A percentile compares a stretch with the other conserved stretches of the same genome.
These are phyloP conservation scores for Panicum hallii DNA, from an alignment of 202 grass and related monocot genomes.

Conservation along the genomic window DNA sequence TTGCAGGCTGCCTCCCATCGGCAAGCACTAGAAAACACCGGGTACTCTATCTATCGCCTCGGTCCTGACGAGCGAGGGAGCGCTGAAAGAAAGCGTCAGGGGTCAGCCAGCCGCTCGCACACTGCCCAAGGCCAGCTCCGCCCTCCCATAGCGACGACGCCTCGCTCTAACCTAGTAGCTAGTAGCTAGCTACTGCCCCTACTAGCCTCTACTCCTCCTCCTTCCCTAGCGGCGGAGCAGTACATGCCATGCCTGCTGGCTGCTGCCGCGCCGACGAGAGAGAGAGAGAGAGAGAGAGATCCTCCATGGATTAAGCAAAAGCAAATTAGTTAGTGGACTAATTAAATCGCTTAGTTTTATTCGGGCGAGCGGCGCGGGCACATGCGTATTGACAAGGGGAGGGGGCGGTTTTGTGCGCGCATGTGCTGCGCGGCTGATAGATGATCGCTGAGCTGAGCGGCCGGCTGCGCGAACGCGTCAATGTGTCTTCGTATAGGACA, in stretches of 20 bases:
- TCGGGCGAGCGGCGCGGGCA: constrained; percentile 50
- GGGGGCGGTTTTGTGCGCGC: constrained; percentile 44
- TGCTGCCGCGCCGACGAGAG: neutral
- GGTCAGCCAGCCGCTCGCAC: constrained; percentile 26
- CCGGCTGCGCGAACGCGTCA: no score
- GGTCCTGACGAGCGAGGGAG: constrained; percentile 38
- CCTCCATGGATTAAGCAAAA: no score
- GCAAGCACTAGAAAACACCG: constrained; percentile 60
- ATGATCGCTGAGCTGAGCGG: no score
- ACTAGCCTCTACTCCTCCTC: neutral
- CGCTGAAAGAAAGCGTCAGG: constrained; percentile 54
- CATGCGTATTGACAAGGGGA: constrained; percentile 28
- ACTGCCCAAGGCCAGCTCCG: constrained; percentile 53
- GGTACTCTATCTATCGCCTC: constrained; percentile 28
- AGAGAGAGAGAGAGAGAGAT: no score
- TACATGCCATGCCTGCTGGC: neutral
- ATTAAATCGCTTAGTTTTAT: constrained; percentile 45
- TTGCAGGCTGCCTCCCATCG: constrained; percentile 53
- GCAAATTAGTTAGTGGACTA: no score
- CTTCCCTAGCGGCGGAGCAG: neutral
- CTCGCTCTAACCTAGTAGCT: neutral
- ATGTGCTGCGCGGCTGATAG: no score
- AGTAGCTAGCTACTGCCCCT: no score
- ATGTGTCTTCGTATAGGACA: no score
- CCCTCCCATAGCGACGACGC: neutral